phyloP scores from a whole-genome alignment of 257 asterid genomes.

The Cynanchum wilfordii region DNA sequence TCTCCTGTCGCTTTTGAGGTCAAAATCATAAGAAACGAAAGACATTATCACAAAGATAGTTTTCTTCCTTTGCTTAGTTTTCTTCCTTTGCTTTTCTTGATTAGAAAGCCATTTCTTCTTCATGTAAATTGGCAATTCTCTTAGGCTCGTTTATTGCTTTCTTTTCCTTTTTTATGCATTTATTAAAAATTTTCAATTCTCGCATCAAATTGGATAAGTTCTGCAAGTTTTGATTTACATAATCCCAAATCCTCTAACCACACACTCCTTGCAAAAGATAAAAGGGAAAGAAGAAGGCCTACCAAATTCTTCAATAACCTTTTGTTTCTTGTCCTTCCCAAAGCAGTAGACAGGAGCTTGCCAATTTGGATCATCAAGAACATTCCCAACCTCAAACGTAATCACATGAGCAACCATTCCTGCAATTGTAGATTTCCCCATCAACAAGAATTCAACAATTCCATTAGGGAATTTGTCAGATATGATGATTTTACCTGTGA shows the following conservation, averaged over 20 bases:
- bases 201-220: no score
- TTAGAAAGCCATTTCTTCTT: neutral
- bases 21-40: neutral
- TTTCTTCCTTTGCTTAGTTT: no score
- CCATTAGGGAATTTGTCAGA: neutral
- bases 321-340: slow-evolving; percentile 8
- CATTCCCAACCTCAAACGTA: slow-evolving; percentile 73
- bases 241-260: slow-evolving; percentile 26
- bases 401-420: slow-evolving; percentile 61
- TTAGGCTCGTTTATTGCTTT: neutral
- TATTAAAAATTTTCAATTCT: no score
- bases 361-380: slow-evolving; percentile 69
- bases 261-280: slow-evolving; percentile 14
- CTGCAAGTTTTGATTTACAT: neutral
- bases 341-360: slow-evolving; percentile 78
- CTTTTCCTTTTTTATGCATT: no score
- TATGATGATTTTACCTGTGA: slow-evolving; percentile 25
- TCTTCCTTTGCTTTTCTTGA: neutral
- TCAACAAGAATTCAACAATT: neutral
- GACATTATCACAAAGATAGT: neutral
- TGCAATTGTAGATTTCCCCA: slow-evolving; percentile 20
- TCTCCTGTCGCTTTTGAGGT: neutral
- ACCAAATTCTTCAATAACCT: slow-evolving; percentile 12
- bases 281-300: slow-evolving; percentile 8
- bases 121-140: neutral